Conservation (phyloP, 495 filamentous ascomycete species). For the Aspergillus baeticus region DNA sequence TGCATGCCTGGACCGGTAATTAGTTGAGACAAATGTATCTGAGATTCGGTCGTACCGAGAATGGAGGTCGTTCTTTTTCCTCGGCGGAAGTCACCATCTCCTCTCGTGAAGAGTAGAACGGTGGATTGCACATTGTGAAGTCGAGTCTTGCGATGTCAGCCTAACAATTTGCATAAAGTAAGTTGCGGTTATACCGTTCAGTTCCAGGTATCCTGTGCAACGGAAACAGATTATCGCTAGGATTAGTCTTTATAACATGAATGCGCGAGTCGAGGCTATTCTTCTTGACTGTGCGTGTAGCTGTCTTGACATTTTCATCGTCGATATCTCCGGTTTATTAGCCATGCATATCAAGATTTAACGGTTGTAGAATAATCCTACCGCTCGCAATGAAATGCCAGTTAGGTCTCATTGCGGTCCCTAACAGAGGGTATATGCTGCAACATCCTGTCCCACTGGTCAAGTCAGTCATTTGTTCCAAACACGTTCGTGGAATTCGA, state of each 20-base stretch:
- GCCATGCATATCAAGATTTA: constrained; percentile 11
- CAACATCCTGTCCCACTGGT: constrained; percentile 80
- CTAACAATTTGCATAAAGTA: background rate
- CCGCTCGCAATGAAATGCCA: constrained; percentile 78
- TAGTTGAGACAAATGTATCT: background rate
- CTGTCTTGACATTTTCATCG: constrained; percentile 61
- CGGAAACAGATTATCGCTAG: constrained; percentile 59
- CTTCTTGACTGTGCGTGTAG: constrained; percentile 57
- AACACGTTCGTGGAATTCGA: constrained; percentile 4
- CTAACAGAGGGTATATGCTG: constrained; percentile 86
- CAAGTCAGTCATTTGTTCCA: constrained; percentile 7
- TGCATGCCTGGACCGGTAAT: constrained; percentile 56
- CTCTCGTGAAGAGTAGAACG: constrained; percentile 76
- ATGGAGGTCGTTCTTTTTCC: constrained; percentile 65
- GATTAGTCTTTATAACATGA: constrained; percentile 53
- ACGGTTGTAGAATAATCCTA: constrained; percentile 19
- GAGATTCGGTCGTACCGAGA: constrained; percentile 47
- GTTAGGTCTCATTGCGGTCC: constrained; percentile 59
- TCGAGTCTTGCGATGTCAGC: constrained; percentile 55
- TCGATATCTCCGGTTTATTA: constrained; percentile 66
- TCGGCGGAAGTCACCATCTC: constrained; percentile 66
- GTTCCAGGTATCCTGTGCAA: constrained; percentile 40
- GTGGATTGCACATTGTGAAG: constrained; percentile 94
- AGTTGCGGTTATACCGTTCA: constrained; percentile 36
- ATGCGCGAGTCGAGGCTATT: constrained; percentile 69